Evolutionary conservation across 225 moss, liverwort and hornwort species (phyloP), one percentile per base, ranked within the genome.

Genomic region (Polytrichum formosum): DNA sequence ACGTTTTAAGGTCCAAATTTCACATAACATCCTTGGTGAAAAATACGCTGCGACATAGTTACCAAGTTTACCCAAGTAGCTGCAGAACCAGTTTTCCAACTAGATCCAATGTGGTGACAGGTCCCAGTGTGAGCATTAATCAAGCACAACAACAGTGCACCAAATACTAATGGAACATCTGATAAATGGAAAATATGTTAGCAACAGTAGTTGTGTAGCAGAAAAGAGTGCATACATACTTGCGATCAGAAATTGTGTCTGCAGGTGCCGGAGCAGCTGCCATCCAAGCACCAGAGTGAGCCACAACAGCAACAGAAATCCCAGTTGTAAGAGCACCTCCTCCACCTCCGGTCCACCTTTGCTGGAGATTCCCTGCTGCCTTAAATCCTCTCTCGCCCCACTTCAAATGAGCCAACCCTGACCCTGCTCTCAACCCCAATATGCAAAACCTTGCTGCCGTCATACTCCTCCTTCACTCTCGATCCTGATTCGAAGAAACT

Each of bases 251-350:
- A 61, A 22, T 18, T 56, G 54, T 58, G 33, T 72, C 29, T 23
- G 75, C 76, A 28, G 83, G 79, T 59, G 87, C 78, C n/a, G 72
- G 54, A 74, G 81, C 67, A 29, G 87, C 87, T 70, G 79, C 84
- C 61, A 67, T 67, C 72, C 77, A 81, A 37, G 81, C 72, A 71
- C 60, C 61, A 30, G 70, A 87, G 61, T 65, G 73, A 61, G 73
- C 74, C 19, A 79, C 70, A 13, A 46, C 13, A 70, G 81, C 26
- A 26, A 79, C 62, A 56, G 81, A 81, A 77, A 77, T 26, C 61
- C 83, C 81, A 67, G 79, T 72, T 65, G 83, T 64, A 65, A 86
- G 75, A 63, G 78, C 69, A 13, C 46, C 46, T 46, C 46, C 13
- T 37, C 37, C 37, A 2, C 83, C 63, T 22, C 73, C 75, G 25